phyloP scores from a whole-genome alignment of 768 basidiomycete genomes.

The Suillus alpinus region DNA sequence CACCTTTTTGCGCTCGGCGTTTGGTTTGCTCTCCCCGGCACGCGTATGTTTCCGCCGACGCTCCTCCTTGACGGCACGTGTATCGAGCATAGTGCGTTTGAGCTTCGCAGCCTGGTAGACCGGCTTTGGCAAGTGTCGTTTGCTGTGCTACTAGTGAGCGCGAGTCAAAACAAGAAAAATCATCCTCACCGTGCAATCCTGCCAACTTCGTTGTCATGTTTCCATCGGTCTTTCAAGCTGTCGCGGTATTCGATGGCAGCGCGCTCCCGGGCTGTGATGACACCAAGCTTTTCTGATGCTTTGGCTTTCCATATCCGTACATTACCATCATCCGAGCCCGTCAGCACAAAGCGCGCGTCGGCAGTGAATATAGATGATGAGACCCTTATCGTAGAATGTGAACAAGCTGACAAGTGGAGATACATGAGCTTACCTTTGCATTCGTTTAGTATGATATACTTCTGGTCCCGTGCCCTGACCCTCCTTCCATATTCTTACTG shows the following conservation, averaged over 20 bases:
- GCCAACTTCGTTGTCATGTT: constrained; percentile 75
- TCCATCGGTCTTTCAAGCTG: constrained; percentile 86
- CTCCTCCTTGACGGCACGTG: constrained; percentile 88
- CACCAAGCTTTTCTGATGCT: constrained; percentile 88
- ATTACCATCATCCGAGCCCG: constrained; percentile 94
- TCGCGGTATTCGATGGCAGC: constrained; percentile 92
- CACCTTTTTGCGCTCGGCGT: constrained; percentile 85
- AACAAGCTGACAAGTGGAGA: neutral
- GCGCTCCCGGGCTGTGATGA: constrained; percentile 86
- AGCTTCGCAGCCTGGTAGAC: constrained; percentile 85
- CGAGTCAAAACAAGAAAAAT: constrained; percentile 1
- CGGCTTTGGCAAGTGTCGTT: constrained; percentile 85
- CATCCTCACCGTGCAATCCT: constrained; percentile 72
- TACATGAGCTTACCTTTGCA: constrained; percentile 72
- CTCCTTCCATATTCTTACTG: constrained; percentile 89
- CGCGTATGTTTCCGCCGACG: constrained; percentile 87
- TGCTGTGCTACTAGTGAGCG: constrained; percentile 36
- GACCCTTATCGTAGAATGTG: constrained; percentile 49
- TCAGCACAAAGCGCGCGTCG: constrained; percentile 87
- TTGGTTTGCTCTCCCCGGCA: constrained; percentile 82
- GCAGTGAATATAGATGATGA: constrained; percentile 85
- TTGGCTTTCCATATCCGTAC: constrained; percentile 94
- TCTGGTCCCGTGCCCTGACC: constrained; percentile 79
- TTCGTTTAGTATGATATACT: constrained; percentile 97
- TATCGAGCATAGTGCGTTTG: constrained; percentile 92